Conservation (phyloP, 768 basidiomycete species). For the Tricholoma bakamatsutake region DNA sequence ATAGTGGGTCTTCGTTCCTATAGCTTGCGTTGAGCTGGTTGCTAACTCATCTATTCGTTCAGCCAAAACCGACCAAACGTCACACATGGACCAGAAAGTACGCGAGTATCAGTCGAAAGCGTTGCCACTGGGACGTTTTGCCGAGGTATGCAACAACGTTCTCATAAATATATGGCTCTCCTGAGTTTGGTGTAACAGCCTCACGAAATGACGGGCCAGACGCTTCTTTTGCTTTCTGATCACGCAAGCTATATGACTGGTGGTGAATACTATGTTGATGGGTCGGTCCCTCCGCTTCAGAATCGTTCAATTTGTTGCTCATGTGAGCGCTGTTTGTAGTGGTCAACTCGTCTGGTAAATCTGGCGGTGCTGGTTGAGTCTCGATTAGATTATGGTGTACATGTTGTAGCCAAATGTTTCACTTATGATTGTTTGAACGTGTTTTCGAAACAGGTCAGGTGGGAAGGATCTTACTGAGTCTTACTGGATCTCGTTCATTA, state of each 20-base stretch:
- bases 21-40: not conserved
- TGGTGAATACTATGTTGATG: constrained; percentile 50
- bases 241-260: constrained; percentile 54
- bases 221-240: constrained; percentile 46
- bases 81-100: constrained; percentile 43
- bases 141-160: constrained; percentile 30
- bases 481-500: too few species aligned
- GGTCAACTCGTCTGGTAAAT: constrained; percentile 27
- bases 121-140: constrained; percentile 53
- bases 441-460: too few species aligned
- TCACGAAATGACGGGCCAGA: constrained; percentile 51
- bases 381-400: too few species aligned
- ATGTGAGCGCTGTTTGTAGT: constrained; percentile 7
- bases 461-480: too few species aligned
- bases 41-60: not conserved
- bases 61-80: constrained; percentile 59
- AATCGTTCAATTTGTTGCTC: not conserved
- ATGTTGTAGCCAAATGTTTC: too few species aligned
- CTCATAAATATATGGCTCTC: not conserved
- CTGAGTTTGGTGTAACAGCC: constrained; percentile 28
- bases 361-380: too few species aligned
- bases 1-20: constrained; percentile 29
- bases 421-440: too few species aligned
- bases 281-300: constrained; percentile 28
- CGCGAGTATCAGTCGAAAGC: constrained; percentile 42